phyloP scores from a whole-genome alignment of 2,329 filamentous ascomycete species.

The Aspergillus sojae region DNA sequence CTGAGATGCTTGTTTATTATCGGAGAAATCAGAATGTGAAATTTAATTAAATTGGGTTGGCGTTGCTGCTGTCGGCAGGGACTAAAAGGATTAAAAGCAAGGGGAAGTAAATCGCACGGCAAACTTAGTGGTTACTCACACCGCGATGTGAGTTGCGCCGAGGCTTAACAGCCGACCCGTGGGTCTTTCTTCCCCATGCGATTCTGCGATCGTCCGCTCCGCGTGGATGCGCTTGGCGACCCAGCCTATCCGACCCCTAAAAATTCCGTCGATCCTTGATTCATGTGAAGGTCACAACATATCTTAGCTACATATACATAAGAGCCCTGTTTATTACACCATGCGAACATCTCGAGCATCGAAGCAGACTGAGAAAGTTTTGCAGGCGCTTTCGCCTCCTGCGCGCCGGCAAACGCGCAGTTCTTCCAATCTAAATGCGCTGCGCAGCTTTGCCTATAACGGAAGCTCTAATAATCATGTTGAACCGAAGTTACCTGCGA shows the following conservation, averaged over 20 bases:
- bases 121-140: neutral
- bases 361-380: conserved; percentile 60
- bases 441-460: conserved; percentile 33
- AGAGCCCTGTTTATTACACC: neutral
- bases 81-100: conserved; percentile 7
- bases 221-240: neutral
- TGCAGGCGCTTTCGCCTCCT: conserved; percentile 50
- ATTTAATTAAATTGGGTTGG: neutral
- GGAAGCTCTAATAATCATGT: conserved; percentile 12
- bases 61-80: conserved; percentile 4
- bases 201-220: neutral
- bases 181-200: neutral
- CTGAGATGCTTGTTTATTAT: neutral
- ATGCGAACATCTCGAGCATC: conserved; percentile 64
- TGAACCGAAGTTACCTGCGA: conserved; percentile 32
- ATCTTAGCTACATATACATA: neutral
- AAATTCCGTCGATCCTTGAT: conserved; percentile 5
- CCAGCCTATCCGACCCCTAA: neutral
- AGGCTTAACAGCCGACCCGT: neutral
- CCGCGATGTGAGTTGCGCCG: neutral
- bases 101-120: neutral
- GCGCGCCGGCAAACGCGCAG: conserved; percentile 49
- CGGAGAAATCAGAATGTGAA: neutral
- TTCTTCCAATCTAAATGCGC: conserved; percentile 33
- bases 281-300: conserved; percentile 25